Percentiles rank a stretch among this genome's conserved stretches.
Evolutionary conservation across 805 yeast genomes (phyloP).

Genomic region (Spathaspora passalidarum): DNA sequence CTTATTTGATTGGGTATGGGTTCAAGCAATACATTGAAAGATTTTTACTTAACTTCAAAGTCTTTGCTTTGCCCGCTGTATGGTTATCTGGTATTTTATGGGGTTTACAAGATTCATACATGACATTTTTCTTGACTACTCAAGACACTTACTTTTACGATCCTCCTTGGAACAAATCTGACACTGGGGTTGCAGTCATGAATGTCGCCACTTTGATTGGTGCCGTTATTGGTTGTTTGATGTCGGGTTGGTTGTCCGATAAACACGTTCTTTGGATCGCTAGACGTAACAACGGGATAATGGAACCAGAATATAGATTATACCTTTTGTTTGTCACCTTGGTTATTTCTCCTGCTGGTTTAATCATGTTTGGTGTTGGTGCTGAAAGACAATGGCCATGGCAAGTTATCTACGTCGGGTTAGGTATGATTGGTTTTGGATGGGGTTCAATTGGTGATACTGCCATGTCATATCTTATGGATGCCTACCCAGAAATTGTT

Average conservation of each 20-base stretch:
- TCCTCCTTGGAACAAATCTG: constrained; percentile 63
- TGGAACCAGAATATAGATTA: constrained; percentile 64
- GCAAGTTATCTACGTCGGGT: constrained; percentile 55
- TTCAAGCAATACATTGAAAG: constrained; percentile 61
- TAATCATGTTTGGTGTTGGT: constrained; percentile 64
- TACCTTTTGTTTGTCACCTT: constrained; percentile 56
- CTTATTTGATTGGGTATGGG: constrained; percentile 62
- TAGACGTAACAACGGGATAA: constrained; percentile 55
- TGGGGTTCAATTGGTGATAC: constrained; percentile 73
- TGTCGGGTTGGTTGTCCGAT: constrained; percentile 61
- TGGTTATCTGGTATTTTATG: constrained; percentile 67
- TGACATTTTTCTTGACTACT: constrained; percentile 71
- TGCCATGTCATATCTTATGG: constrained; percentile 66
- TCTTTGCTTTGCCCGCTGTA: constrained; percentile 63
- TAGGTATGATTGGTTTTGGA: constrained; percentile 65
- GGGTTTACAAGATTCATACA: constrained; percentile 78
- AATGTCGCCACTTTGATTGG: constrained; percentile 69
- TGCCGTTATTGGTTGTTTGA: constrained; percentile 62
- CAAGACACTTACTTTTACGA: constrained; percentile 66
- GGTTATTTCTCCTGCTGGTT: constrained; percentile 58
- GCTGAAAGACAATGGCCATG: constrained; percentile 54
- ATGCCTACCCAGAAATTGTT: constrained; percentile 65
- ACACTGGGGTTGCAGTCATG: constrained; percentile 71
- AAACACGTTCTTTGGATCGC: constrained; percentile 59
- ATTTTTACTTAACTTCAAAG: constrained; percentile 48